Evolutionary conservation across 73 alveolate genomes (phyloP).

Genomic region (Paramecium primaurelia): DNA sequence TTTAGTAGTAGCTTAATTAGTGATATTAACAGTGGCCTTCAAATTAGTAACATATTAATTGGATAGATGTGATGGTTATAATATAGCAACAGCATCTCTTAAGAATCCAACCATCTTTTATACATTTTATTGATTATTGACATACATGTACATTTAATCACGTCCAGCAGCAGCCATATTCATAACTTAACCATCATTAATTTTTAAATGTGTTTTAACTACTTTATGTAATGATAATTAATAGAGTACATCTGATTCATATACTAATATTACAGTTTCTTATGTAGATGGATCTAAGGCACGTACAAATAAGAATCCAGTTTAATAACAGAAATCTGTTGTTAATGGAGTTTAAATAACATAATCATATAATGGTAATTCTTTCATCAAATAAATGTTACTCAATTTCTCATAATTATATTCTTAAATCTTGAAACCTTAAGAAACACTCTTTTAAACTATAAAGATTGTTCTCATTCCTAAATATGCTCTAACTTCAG

Average conservation of each 20-base stretch:
- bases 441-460: not conserved
- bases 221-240: not conserved
- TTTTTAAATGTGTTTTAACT: not conserved
- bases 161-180: not conserved
- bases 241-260: not conserved
- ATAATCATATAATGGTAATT: not conserved
- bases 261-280: not conserved
- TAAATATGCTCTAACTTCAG: not conserved
- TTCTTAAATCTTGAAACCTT: not conserved
- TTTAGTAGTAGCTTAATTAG: not conserved
- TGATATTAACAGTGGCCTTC: not conserved
- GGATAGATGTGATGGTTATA: not conserved
- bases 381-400: not conserved
- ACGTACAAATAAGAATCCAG: slow-evolving; percentile 23
- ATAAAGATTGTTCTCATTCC: not conserved
- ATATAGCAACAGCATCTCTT: not conserved
- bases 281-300: not conserved
- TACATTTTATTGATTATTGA: not conserved
- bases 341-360: slow-evolving; percentile 7
- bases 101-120: not conserved
- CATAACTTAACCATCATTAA: not conserved
- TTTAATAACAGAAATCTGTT: not conserved
- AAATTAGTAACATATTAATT: not conserved
- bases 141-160: slow-evolving; percentile 6
- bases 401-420: not conserved